Evolutionary conservation across 1,139 yeast genomes (phyloP), one percentile per base, ranked within the genome.

Genomic region (Suhomyces maxii): DNA sequence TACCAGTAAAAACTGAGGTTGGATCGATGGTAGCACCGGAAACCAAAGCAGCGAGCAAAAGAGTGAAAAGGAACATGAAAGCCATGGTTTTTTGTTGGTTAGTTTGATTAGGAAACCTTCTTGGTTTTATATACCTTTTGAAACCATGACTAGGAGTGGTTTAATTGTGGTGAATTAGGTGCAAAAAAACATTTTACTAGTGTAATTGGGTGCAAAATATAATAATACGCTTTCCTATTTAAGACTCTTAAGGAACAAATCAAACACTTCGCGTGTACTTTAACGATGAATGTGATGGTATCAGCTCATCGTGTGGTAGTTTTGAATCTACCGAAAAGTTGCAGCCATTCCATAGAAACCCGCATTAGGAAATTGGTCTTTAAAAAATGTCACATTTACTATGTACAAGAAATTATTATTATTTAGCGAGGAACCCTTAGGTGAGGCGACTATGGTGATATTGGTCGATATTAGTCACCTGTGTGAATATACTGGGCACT

Each of bases 1-100:
- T 44, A 14, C 42, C 33, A 10, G 44, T 42, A 45, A 55, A 54
- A 12, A 53, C 51, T 10, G 39, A 38, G 8, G 44, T 44, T 3
- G 49, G 37, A 13, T 31, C 37, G 14, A 49, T 34, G 12, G 36
- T 30, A n/a, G 44, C 36, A n/a, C 35, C 39, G 8, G 34, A 40
- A 14, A 37, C 36, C 25, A 33, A 13, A 10, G 37, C 13, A 13
- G 26, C 10, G 12, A 48, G 11, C 7, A 45, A 26, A 26, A 36
- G 31, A 36, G 30, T 31, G 37, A 34, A 12, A 8, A 28, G n/a
- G 11, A 28, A 28, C 31, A 5, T 9, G 31, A 28, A 11, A 11
- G 11, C n/a, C 31, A 28, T 28, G 31, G 31, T 28, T 28, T 8
- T 5, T 28, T 28, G 31, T 28, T 9, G 3, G 31, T 5, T 11